Percentiles rank a stretch among this genome's conserved stretches.
Evolutionary conservation across 257 asterid species (phyloP).

Genomic region (Jacaranda mimosifolia): DNA sequence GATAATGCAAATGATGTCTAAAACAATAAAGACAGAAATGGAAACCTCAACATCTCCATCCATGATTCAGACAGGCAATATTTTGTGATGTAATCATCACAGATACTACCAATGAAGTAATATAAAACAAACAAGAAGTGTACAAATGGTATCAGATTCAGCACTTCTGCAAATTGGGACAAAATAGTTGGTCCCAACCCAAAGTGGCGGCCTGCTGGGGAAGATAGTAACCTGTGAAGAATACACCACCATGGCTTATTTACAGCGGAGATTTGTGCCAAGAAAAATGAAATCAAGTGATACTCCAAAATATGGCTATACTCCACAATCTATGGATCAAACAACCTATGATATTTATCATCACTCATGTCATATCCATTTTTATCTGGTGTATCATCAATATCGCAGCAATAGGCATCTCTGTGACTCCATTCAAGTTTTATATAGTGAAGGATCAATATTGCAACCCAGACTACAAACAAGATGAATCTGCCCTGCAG

Average conservation of each 20-base stretch:
- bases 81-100: not conserved
- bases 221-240: not conserved
- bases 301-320: too few relatives aligned
- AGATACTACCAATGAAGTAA: conserved; percentile 5
- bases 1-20: not conserved
- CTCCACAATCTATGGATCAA: too few relatives aligned
- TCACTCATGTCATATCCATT: too few relatives aligned
- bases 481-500: too few relatives aligned
- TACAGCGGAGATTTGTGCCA: not conserved
- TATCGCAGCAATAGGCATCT: too few relatives aligned
- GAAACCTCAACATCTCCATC: not conserved
- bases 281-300: too few relatives aligned
- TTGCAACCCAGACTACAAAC: too few relatives aligned
- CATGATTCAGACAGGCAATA: not conserved
- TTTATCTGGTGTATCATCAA: too few relatives aligned
- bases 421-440: too few relatives aligned
- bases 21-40: not conserved
- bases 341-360: too few relatives aligned
- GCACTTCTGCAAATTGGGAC: not conserved
- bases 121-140: not conserved
- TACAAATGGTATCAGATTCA: not conserved
- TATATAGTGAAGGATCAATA: too few relatives aligned
- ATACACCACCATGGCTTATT: not conserved
- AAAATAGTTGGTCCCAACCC: not conserved
- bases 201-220: not conserved